Percentiles rank a stretch among this genome's conserved stretches.
phyloP scores from a whole-genome alignment of 768 basidiomycete genomes.

The Suillus americanus region DNA sequence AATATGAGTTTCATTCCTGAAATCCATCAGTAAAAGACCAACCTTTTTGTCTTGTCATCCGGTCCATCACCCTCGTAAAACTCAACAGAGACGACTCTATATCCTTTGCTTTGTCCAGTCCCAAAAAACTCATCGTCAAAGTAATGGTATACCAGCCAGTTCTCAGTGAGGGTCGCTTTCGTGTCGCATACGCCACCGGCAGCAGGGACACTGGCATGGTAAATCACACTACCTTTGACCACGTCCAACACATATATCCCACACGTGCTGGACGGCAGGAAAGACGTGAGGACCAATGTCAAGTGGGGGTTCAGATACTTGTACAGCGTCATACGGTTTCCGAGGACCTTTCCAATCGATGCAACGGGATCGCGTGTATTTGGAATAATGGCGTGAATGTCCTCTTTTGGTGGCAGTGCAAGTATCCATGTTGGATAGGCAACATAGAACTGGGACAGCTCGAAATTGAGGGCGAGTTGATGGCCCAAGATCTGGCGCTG shows the following conservation, averaged over 20 bases:
- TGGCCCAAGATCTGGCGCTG: slow-evolving; percentile 57
- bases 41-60: slow-evolving; percentile 78
- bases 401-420: slow-evolving; percentile 54
- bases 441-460: slow-evolving; percentile 45
- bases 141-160: slow-evolving; percentile 92
- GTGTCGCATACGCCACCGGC: slow-evolving; percentile 55
- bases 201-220: slow-evolving; percentile 57
- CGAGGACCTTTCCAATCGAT: slow-evolving; percentile 80
- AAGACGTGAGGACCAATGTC: slow-evolving; percentile 60
- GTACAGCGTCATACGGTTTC: slow-evolving; percentile 86
- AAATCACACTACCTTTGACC: slow-evolving; percentile 74
- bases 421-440: slow-evolving; percentile 69
- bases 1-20: not conserved
- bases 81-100: slow-evolving; percentile 80
- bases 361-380: slow-evolving; percentile 60
- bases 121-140: slow-evolving; percentile 59
- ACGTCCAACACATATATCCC: slow-evolving; percentile 79
- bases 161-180: slow-evolving; percentile 73
- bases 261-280: slow-evolving; percentile 37
- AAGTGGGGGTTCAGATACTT: slow-evolving; percentile 91
- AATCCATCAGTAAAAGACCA: slow-evolving; percentile 18
- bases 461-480: slow-evolving; percentile 42
- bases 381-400: slow-evolving; percentile 51
- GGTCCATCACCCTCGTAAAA: slow-evolving; percentile 75
- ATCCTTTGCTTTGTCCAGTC: slow-evolving; percentile 56